phyloP scores from a whole-genome alignment of 768 basidiomycete genomes.

The Nidula microcarpa region DNA sequence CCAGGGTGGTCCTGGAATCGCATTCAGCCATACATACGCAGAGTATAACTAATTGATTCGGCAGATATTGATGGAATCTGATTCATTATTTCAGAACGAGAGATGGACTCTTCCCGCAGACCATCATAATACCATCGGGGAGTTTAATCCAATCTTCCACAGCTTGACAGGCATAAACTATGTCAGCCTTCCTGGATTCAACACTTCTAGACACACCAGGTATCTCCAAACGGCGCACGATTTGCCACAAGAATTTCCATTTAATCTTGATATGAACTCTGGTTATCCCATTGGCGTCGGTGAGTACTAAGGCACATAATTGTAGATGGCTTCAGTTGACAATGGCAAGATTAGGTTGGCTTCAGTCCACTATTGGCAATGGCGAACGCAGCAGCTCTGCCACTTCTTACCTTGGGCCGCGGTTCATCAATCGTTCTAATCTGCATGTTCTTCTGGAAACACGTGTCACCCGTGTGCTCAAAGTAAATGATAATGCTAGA shows the following conservation, averaged over 20 bases:
- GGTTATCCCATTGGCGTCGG: slow-evolving; percentile 7
- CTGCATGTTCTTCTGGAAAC: slow-evolving; percentile 13
- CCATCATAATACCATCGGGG: slow-evolving; percentile 2
- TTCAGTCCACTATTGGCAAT: slow-evolving; percentile 6
- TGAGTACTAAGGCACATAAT: not conserved
- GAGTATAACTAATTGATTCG: not conserved
- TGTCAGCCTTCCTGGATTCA: slow-evolving; percentile 1
- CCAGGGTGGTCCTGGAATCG: slow-evolving; percentile 3
- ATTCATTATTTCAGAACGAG: not conserved
- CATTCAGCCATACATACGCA: slow-evolving; percentile 1
- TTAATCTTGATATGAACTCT: slow-evolving; percentile 1
- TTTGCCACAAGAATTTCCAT: not conserved
- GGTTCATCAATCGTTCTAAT: slow-evolving; percentile 5
- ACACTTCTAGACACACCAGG: not conserved
- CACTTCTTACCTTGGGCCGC: slow-evolving; percentile 10
- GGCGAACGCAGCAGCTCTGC: slow-evolving; percentile 9
- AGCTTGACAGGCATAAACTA: not conserved
- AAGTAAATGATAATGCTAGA: not conserved
- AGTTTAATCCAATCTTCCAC: slow-evolving; percentile 1
- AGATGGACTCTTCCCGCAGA: not conserved
- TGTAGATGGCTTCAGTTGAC: not conserved
- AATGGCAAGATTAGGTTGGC: slow-evolving; percentile 4
- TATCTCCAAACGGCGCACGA: slow-evolving; percentile 1
- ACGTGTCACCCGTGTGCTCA: slow-evolving; percentile 12
- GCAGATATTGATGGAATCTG: not conserved